phyloP scores from a whole-genome alignment of 345 rosid species.

The Eucalyptus marginata region DNA sequence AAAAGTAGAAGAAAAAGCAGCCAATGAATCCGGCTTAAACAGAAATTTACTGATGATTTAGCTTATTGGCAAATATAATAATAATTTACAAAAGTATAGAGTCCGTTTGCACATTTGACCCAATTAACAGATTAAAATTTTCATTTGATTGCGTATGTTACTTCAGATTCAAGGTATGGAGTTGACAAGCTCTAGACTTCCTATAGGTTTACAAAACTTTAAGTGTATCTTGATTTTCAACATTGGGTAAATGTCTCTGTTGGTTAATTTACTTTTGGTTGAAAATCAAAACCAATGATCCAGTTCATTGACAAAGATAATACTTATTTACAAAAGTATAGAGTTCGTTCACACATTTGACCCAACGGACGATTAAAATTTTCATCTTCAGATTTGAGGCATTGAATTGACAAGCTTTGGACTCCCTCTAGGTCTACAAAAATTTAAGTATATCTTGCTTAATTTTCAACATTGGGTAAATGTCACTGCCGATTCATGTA shows the following conservation, averaged over 20 bases:
- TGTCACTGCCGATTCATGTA: background rate
- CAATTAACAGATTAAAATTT: background rate
- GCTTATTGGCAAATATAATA: background rate
- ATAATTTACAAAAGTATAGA: background rate
- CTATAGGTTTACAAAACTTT: background rate
- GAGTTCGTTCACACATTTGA: no score
- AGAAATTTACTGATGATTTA: background rate
- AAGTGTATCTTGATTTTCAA: background rate
- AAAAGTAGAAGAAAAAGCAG: background rate
- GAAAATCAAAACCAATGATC: background rate
- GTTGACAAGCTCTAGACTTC: background rate
- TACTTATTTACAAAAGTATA: no score
- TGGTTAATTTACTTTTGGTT: background rate
- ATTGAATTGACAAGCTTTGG: no score
- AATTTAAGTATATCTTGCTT: no score
- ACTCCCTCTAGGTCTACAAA: no score
- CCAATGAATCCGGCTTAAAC: background rate
- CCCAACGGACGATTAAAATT: no score
- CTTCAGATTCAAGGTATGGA: background rate
- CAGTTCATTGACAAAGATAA: no score
- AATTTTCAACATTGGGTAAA: background rate
- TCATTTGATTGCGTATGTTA: background rate
- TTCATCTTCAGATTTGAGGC: no score
- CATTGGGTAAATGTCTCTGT: background rate
- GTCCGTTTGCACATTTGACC: background rate